Conservation (phyloP, 805 yeast genomes). For the Candida verbasci region DNA sequence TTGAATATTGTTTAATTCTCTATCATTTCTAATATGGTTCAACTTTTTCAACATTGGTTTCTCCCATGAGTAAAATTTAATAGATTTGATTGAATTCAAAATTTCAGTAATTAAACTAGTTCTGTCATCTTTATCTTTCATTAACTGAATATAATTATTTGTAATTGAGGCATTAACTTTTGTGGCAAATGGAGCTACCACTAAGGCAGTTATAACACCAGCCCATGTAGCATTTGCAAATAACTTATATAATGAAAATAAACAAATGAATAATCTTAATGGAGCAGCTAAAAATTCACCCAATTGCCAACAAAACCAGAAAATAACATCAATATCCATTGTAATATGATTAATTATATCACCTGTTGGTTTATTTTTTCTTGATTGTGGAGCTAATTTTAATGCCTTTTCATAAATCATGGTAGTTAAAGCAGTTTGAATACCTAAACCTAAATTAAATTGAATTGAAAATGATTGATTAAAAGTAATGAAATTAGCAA, state of each 20-base stretch:
- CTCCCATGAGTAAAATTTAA: conserved; percentile 42
- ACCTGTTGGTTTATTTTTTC: conserved; percentile 28
- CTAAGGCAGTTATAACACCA: conserved; percentile 26
- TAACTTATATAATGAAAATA: conserved; percentile 29
- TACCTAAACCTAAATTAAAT: conserved; percentile 12
- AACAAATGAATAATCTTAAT: conserved; percentile 19
- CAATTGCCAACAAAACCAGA: conserved; percentile 11
- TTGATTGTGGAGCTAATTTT: conserved; percentile 26
- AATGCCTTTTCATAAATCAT: conserved; percentile 26
- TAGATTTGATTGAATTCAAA: conserved; percentile 32
- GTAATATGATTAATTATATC: conserved; percentile 31
- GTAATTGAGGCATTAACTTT: conserved; percentile 22
- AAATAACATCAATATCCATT: conserved; percentile 21
- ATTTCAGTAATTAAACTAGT: conserved; percentile 35
- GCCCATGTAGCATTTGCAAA: conserved; percentile 34
- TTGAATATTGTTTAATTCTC: conserved; percentile 26
- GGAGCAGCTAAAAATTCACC: conserved; percentile 19
- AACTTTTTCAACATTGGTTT: conserved; percentile 33
- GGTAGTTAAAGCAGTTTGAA: conserved; percentile 19
- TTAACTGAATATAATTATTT: conserved; percentile 19
- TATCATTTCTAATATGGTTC: conserved; percentile 28
- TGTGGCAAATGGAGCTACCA: conserved; percentile 30
- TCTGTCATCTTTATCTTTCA: conserved; percentile 35
- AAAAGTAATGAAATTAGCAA: conserved; percentile 18
- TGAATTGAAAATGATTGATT: conserved; percentile 16